A percentile compares a stretch with the other conserved stretches of the same genome.
Conservation (phyloP, 176 grass and related monocot species). For the Avena sativa region DNA sequence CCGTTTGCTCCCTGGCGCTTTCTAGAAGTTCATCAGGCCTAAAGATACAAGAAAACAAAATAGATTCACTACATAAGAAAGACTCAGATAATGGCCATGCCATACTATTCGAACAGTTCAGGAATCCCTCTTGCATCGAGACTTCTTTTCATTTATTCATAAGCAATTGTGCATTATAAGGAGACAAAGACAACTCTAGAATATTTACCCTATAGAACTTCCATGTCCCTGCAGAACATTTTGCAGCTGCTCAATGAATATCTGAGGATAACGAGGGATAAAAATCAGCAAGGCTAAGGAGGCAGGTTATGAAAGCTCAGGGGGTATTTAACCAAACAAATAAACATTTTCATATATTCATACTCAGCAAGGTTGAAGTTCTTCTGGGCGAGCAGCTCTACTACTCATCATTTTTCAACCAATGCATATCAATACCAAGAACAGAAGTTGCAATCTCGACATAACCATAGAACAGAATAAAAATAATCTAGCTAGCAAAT, state of each 20-base stretch:
- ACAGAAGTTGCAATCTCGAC: background rate
- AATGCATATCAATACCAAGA: background rate
- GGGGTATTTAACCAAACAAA: background rate
- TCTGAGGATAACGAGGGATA: constrained; percentile 53
- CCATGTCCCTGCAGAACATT: constrained; percentile 76
- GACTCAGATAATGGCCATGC: constrained; percentile 1
- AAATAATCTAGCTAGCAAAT: background rate
- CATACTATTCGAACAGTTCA: constrained; percentile 26
- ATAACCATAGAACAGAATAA: constrained; percentile 22
- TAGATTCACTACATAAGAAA: constrained; percentile 47
- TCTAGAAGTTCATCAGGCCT: constrained; percentile 87
- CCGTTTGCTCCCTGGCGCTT: constrained; percentile 64
- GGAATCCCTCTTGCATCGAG: background rate
- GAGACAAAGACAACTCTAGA: constrained; percentile 11
- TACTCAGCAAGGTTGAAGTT: constrained; percentile 18
- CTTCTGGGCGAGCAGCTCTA: constrained; percentile 7
- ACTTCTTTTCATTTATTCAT: constrained; percentile 10
- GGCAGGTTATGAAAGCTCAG: background rate
- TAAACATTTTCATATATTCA: background rate
- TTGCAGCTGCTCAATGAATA: constrained; percentile 84
- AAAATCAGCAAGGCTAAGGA: constrained; percentile 32
- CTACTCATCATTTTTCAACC: constrained; percentile 8
- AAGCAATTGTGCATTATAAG: constrained; percentile 18
- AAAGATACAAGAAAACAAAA: constrained; percentile 54
- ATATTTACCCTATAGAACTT: constrained; percentile 78